Conservation (phyloP, 768 basidiomycete genomes). For the Asterophora lycoperdoides region DNA sequence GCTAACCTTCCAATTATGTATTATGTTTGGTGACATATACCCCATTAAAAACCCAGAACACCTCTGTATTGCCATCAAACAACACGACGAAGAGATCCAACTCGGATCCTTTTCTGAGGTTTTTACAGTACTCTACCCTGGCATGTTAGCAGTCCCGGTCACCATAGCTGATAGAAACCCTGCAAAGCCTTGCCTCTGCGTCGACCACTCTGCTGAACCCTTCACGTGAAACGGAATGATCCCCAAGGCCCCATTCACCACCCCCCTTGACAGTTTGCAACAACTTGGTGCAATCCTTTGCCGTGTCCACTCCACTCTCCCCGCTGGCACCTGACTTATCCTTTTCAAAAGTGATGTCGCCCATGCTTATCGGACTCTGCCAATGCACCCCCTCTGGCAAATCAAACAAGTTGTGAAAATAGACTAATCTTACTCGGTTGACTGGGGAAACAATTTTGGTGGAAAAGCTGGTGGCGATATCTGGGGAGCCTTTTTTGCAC, state of each 20-base stretch:
- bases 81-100: neutral
- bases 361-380: conserved; percentile 23
- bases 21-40: neutral
- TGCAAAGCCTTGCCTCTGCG: neutral
- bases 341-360: conserved; percentile 16
- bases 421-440: neutral
- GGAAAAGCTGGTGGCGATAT: conserved; percentile 18
- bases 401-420: neutral
- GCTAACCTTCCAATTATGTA: conserved; percentile 19
- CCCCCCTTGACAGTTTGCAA: neutral
- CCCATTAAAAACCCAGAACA: neutral
- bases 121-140: neutral
- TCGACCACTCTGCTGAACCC: neutral
- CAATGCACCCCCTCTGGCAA: neutral
- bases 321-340: neutral
- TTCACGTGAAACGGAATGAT: neutral
- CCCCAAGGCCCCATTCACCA: neutral
- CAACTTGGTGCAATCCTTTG: neutral
- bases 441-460: neutral
- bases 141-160: neutral
- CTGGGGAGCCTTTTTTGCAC: conserved; percentile 20
- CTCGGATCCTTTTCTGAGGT: neutral
- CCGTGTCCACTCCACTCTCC: neutral
- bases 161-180: neutral
- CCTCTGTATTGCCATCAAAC: neutral